Base-by-base conservation (phyloP, 1,139 yeast genomes). In the Pneumocystis jirovecii region DNA sequence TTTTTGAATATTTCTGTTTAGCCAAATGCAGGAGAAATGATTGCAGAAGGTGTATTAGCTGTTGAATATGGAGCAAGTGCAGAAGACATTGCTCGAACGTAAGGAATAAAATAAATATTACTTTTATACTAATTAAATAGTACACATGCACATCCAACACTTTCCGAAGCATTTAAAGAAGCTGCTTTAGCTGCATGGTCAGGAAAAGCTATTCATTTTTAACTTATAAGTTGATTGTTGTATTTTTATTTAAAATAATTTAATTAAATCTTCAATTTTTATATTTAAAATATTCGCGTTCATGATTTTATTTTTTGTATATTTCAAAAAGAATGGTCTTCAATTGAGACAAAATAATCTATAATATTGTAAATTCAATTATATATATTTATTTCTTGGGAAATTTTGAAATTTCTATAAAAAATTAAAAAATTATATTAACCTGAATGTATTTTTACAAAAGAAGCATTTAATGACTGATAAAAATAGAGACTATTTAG, bases 11-110 rank as follows among this genome's bases (percentile, higher is more conserved):
- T 25, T 25, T 50, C 15, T 50, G 21, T 25, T 25, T 12, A 50
- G 57, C 89, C 98, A 72, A 89, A 89, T 75, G 99, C 99, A 67
- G 98, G 99, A 79, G 99, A 95, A 82, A 89, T 95, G 96, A 93
- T 95, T 76, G 97, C 96, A 71, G 98, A 95, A 81, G 97, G 91
- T 69, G 96, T 96, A 71, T 83, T 95, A 75, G 99, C 99, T 64
- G 79, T 95, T 71, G 99, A 95, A 81, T 95, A 95, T 79, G 99
- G 99, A 78, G 99, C 98, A 65, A 86, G 96, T 64, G 88, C 97
- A 66, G 99, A 95, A 80, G 99, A 95, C 75, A 82, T 95, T 74
- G 95, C 97, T 69, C 87, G 97, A 81, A 89, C 91, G 64, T 91
- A 97, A 50, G 57, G 25, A 50, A 50, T 25, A 50, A 7, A n/a